Percentiles rank a stretch among this genome's conserved stretches.
Evolutionary conservation across 2,329 filamentous ascomycete genomes (phyloP).

Genomic region (Coleophoma eucalyptorum): DNA sequence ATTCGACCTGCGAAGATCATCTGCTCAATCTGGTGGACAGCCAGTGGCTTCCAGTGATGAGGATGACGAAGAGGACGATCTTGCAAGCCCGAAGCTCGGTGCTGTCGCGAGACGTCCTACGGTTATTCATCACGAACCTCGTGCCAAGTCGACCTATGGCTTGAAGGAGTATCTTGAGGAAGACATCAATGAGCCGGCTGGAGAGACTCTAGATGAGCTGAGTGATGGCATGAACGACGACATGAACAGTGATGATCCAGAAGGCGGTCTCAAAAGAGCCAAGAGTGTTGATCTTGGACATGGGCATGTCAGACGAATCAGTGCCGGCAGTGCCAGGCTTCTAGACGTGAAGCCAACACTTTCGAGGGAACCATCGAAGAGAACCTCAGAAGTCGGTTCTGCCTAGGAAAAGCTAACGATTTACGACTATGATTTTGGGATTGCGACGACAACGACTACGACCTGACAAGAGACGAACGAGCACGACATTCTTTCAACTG

Average conservation of each 20-base stretch:
- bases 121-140: constrained; percentile 58
- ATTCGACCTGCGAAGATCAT: constrained; percentile 32
- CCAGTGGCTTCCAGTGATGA: constrained; percentile 54
- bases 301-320: constrained; percentile 67
- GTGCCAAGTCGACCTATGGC: constrained; percentile 58
- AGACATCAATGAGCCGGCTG: constrained; percentile 8
- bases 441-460: constrained; percentile 5
- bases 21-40: constrained; percentile 37
- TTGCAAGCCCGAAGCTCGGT: constrained; percentile 25
- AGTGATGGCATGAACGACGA: constrained; percentile 11
- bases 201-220: constrained; percentile 30
- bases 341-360: constrained; percentile 57
- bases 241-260: constrained; percentile 11
- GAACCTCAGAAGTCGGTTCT: constrained; percentile 37
- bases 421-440: no score
- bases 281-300: constrained; percentile 62
- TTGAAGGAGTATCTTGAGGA: constrained; percentile 24
- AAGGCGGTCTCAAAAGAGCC: constrained; percentile 53
- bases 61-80: constrained; percentile 41
- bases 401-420: no score
- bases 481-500: constrained; percentile 26
- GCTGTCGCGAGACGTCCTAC: constrained; percentile 46
- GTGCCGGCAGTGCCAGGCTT: constrained; percentile 72
- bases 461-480: constrained; percentile 17
- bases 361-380: constrained; percentile 36